Conservation (phyloP, 371 early-diverging fungal genomes). For the Apophysomyces elegans region DNA sequence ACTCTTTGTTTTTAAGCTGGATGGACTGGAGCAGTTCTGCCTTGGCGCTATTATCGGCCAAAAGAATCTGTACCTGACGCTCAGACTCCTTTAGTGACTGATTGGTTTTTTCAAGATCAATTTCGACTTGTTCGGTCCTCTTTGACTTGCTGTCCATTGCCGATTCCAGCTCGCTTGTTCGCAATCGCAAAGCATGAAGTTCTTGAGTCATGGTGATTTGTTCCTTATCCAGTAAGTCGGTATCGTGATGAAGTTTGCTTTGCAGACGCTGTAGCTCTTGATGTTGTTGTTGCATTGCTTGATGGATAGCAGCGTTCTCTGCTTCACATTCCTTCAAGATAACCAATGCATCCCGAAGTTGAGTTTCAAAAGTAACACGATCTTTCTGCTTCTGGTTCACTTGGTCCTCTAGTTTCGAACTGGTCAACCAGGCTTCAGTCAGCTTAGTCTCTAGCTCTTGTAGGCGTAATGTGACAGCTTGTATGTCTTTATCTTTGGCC, state of each 20-base stretch:
- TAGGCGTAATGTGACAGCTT: neutral
- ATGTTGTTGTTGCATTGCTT: neutral
- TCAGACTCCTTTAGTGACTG: neutral
- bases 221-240: neutral
- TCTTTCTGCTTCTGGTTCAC: neutral
- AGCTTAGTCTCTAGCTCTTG: neutral
- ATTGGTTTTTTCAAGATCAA: neutral
- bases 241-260: neutral
- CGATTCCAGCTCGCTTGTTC: neutral
- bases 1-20: neutral
- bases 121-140: neutral
- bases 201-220: neutral
- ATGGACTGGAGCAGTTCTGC: slow-evolving; percentile 1
- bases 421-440: neutral
- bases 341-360: neutral
- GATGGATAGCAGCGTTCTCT: neutral
- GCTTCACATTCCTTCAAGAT: neutral
- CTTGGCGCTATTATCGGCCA: neutral
- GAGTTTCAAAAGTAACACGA: neutral
- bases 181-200: neutral
- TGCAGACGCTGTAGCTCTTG: neutral
- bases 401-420: neutral
- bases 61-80: neutral
- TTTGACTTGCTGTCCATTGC: neutral
- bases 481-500: neutral